These are phyloP conservation scores for Lagenidium giganteum DNA, from an alignment of 352 stramenopile genomes.

Conservation along the genomic window DNA sequence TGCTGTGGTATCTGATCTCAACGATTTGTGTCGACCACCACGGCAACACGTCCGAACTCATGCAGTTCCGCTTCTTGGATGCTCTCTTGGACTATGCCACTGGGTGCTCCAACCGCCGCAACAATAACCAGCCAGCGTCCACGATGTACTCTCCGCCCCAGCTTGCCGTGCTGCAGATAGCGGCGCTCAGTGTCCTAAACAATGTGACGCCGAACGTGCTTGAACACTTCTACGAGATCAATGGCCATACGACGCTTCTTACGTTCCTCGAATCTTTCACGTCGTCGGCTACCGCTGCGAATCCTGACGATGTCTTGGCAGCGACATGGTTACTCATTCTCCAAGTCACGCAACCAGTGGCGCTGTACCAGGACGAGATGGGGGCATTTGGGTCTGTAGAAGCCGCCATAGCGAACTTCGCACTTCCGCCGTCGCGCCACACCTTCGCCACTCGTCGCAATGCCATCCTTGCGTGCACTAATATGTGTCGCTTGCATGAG, in stretches of 20 bases:
- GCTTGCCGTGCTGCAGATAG: slow-evolving; percentile 33
- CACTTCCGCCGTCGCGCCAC: slow-evolving; percentile 22
- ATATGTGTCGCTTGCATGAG: slow-evolving; percentile 35
- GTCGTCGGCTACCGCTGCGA: slow-evolving; percentile 15
- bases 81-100: slow-evolving; percentile 39
- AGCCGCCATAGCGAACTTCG: slow-evolving; percentile 31
- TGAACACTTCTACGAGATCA: slow-evolving; percentile 41
- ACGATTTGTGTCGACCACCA: slow-evolving; percentile 35
- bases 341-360: slow-evolving; percentile 22
- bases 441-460: slow-evolving; percentile 44
- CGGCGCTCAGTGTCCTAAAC: slow-evolving; percentile 42
- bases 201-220: slow-evolving; percentile 32
- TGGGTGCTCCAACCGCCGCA: slow-evolving; percentile 2
- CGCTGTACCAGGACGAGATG: slow-evolving; percentile 29
- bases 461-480: slow-evolving; percentile 36
- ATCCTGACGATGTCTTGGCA: slow-evolving; percentile 27
- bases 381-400: slow-evolving; percentile 33
- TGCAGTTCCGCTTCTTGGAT: slow-evolving; percentile 49
- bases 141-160: slow-evolving; percentile 34
- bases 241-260: slow-evolving; percentile 29
- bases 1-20: slow-evolving; percentile 51
- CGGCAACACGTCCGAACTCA: slow-evolving; percentile 33
- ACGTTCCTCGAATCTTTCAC: slow-evolving; percentile 30
- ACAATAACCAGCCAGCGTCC: too few relatives aligned
- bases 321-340: slow-evolving; percentile 37